These are phyloP conservation scores for Platismatia glauca DNA, from an alignment of 495 filamentous ascomycete species.

Conservation along the genomic window DNA sequence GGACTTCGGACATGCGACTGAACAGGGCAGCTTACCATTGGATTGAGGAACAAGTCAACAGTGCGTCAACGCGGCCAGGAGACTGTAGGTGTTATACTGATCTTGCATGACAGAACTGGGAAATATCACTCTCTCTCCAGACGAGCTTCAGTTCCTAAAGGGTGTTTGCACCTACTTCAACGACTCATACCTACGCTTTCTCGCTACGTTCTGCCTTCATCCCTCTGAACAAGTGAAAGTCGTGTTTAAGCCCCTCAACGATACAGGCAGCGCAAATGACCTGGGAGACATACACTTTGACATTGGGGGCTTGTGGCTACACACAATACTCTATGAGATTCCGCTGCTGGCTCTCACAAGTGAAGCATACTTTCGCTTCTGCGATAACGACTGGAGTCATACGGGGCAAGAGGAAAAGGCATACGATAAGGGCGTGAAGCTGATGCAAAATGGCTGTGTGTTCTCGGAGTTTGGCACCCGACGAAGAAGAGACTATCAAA, in stretches of 20 bases:
- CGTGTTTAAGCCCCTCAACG: constrained; percentile 55
- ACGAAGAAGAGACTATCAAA: constrained; percentile 80
- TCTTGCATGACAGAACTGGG: constrained; percentile 53
- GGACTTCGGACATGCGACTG: constrained; percentile 87
- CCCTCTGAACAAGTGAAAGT: constrained; percentile 71
- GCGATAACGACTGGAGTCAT: constrained; percentile 81
- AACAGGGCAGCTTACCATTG: constrained; percentile 74
- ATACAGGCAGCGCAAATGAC: constrained; percentile 58
- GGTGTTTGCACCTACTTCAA: constrained; percentile 74
- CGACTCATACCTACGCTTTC: constrained; percentile 65
- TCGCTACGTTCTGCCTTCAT: constrained; percentile 68
- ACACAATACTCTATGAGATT: constrained; percentile 97
- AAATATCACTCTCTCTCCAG: constrained; percentile 62
- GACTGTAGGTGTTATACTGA: not conserved
- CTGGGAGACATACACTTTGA: constrained; percentile 64
- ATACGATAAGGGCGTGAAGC: constrained; percentile 59
- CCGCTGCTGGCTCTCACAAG: constrained; percentile 84
- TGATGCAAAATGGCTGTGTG: constrained; percentile 73
- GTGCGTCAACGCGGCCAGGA: constrained; percentile 34
- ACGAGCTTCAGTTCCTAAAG: constrained; percentile 73
- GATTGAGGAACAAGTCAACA: constrained; percentile 72
- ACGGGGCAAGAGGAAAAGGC: constrained; percentile 78
- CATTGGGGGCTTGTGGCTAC: constrained; percentile 77
- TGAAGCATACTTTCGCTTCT: constrained; percentile 95
- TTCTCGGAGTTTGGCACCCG: constrained; percentile 93